phyloP scores from a whole-genome alignment of 768 basidiomycete species.

The Leccinum uliginosum region DNA sequence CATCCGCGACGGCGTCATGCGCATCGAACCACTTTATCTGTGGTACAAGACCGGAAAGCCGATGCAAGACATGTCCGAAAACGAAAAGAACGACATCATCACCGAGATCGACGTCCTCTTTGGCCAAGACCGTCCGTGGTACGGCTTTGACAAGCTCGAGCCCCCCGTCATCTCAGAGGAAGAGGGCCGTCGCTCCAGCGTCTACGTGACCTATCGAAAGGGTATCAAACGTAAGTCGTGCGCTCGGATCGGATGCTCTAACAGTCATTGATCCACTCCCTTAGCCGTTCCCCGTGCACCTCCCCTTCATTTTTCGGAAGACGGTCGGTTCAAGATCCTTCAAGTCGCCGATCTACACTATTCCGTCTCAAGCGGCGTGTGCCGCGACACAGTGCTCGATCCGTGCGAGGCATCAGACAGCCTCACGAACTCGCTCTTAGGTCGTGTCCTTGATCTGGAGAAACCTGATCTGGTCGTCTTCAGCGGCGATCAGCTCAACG shows the following conservation, averaged over 20 bases:
- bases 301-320: slow-evolving; percentile 74
- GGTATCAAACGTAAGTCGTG: slow-evolving; percentile 64
- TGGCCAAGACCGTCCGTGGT: slow-evolving; percentile 82
- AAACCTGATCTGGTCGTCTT: slow-evolving; percentile 92
- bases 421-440: slow-evolving; percentile 71
- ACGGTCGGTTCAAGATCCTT: slow-evolving; percentile 85
- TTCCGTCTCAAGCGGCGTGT: slow-evolving; percentile 73
- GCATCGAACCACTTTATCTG: slow-evolving; percentile 55
- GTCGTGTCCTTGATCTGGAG: slow-evolving; percentile 66
- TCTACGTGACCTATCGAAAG: slow-evolving; percentile 63
- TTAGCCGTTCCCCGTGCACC: slow-evolving; percentile 67
- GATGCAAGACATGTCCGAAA: slow-evolving; percentile 51
- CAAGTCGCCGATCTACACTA: slow-evolving; percentile 95
- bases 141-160: slow-evolving; percentile 74
- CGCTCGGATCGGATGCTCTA: too few species aligned
- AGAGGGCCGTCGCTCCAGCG: slow-evolving; percentile 42
- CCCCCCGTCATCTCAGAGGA: slow-evolving; percentile 50
- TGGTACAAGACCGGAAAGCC: slow-evolving; percentile 80
- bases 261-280: slow-evolving; percentile 1
- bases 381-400: slow-evolving; percentile 60
- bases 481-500: slow-evolving; percentile 90
- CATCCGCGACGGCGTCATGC: slow-evolving; percentile 57
- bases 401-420: slow-evolving; percentile 68
- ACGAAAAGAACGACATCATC: slow-evolving; percentile 60
- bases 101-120: slow-evolving; percentile 92